Percentiles rank a stretch among this genome's conserved stretches.
Evolutionary conservation across 805 yeast species (phyloP).

Genomic region (Saturnispora bothae): DNA sequence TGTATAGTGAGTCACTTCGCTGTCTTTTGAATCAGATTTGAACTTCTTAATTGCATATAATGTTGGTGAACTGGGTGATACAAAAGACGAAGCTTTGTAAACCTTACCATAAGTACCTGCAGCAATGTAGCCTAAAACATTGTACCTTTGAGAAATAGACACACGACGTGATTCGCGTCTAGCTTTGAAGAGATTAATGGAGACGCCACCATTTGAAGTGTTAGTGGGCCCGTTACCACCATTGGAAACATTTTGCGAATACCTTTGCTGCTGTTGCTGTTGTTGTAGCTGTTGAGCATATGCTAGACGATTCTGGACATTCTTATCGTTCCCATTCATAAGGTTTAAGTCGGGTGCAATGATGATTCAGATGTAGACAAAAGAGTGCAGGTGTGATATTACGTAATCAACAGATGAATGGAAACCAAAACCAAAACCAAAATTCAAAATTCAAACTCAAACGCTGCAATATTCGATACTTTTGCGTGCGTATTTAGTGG

Average conservation of each 20-base stretch:
- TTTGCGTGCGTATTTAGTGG: too few relatives aligned
- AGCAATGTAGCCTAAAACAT: slow-evolving; percentile 88
- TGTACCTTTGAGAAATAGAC: slow-evolving; percentile 76
- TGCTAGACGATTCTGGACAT: slow-evolving; percentile 24
- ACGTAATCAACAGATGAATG: background rate
- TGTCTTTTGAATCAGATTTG: slow-evolving; percentile 84
- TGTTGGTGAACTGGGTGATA: slow-evolving; percentile 14
- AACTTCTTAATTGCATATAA: slow-evolving; percentile 88
- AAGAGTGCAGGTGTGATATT: background rate
- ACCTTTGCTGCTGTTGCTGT: slow-evolving; percentile 13
- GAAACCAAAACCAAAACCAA: background rate
- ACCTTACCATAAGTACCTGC: slow-evolving; percentile 97
- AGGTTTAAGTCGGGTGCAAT: background rate
- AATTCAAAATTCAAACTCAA: too few relatives aligned
- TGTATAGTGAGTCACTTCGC: slow-evolving; percentile 75
- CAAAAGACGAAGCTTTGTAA: slow-evolving; percentile 48
- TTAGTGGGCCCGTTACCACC: slow-evolving; percentile 3
- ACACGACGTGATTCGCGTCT: slow-evolving; percentile 57
- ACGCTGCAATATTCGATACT: too few relatives aligned
- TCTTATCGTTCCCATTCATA: slow-evolving; percentile 35
- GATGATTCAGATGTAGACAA: background rate
- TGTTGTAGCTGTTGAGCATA: slow-evolving; percentile 9
- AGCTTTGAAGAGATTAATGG: slow-evolving; percentile 47
- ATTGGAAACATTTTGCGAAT: slow-evolving; percentile 1
- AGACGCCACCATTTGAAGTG: slow-evolving; percentile 36